Evolutionary conservation across 345 rosid genomes (phyloP).

Genomic region (Cardamine resedifolia): DNA sequence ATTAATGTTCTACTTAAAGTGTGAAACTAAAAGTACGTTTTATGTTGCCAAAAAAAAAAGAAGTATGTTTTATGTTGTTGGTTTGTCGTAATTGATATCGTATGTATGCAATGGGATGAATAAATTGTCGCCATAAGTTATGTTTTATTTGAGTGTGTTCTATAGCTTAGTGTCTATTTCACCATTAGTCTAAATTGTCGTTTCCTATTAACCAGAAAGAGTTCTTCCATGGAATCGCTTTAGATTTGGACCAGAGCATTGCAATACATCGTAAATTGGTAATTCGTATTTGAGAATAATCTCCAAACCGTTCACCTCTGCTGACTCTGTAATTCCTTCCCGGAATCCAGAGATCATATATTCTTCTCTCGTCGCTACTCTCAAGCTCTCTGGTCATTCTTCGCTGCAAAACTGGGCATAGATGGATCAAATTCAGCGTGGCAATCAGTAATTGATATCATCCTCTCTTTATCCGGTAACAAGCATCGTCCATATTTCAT

Average conservation of each 20-base stretch:
- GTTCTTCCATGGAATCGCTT: not conserved
- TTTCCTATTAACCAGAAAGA: not conserved
- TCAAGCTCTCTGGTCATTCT: too few relatives aligned
- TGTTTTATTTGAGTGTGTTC: conserved; percentile 29
- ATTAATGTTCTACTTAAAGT: not conserved
- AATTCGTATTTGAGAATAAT: not conserved
- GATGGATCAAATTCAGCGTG: too few relatives aligned
- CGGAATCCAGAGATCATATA: too few relatives aligned
- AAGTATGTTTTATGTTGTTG: conserved; percentile 17
- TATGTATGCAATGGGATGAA: conserved; percentile 12
- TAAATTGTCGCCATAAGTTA: conserved; percentile 14
- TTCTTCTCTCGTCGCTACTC: too few relatives aligned
- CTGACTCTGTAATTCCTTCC: too few relatives aligned
- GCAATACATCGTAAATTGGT: not conserved
- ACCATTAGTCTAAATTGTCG: not conserved
- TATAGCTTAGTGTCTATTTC: not conserved
- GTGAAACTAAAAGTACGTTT: conserved; percentile 19
- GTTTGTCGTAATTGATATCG: conserved; percentile 6
- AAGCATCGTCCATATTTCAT: too few relatives aligned
- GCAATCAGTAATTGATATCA: too few relatives aligned
- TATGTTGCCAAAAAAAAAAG: too few relatives aligned
- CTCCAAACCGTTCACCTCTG: too few relatives aligned
- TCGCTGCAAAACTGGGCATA: too few relatives aligned
- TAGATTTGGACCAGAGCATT: conserved; percentile 4
- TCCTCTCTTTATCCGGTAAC: too few relatives aligned